These are phyloP conservation scores for Eutrema heterophyllum DNA, from an alignment of 345 rosid genomes.

Conservation along the genomic window DNA sequence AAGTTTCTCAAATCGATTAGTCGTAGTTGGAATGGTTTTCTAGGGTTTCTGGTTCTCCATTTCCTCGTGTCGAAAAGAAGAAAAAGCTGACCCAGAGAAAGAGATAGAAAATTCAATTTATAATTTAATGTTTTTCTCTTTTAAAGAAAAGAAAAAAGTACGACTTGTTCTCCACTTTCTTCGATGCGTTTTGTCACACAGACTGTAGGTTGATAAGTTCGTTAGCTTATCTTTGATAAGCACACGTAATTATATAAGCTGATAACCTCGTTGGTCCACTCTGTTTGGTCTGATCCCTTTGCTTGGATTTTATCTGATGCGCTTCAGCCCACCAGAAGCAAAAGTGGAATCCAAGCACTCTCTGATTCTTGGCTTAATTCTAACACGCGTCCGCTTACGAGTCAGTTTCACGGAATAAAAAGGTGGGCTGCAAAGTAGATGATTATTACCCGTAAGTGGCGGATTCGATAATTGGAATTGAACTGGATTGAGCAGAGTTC, in stretches of 20 bases:
- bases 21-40: slow-evolving; percentile 26
- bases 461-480: slow-evolving; percentile 26
- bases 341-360: background rate
- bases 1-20: slow-evolving; percentile 7
- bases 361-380: no score
- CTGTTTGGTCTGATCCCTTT: slow-evolving; percentile 26
- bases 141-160: slow-evolving; percentile 9
- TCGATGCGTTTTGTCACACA: slow-evolving; percentile 37
- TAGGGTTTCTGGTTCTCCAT: slow-evolving; percentile 31
- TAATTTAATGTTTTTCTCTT: background rate
- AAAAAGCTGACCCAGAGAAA: slow-evolving; percentile 27
- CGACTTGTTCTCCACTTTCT: slow-evolving; percentile 41
- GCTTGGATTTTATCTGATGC: background rate
- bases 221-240: background rate
- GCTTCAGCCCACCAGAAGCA: background rate
- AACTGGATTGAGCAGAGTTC: slow-evolving; percentile 24
- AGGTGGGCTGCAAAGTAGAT: background rate
- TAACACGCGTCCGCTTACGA: background rate
- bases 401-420: background rate
- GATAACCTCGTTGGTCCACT: slow-evolving; percentile 23
- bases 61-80: slow-evolving; percentile 23
- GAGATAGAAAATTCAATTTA: slow-evolving; percentile 11
- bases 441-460: background rate
- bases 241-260: background rate
- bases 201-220: slow-evolving; percentile 21